phyloP scores from a whole-genome alignment of 441 rosid genomes.

The Rhodomyrtus psidioides region DNA sequence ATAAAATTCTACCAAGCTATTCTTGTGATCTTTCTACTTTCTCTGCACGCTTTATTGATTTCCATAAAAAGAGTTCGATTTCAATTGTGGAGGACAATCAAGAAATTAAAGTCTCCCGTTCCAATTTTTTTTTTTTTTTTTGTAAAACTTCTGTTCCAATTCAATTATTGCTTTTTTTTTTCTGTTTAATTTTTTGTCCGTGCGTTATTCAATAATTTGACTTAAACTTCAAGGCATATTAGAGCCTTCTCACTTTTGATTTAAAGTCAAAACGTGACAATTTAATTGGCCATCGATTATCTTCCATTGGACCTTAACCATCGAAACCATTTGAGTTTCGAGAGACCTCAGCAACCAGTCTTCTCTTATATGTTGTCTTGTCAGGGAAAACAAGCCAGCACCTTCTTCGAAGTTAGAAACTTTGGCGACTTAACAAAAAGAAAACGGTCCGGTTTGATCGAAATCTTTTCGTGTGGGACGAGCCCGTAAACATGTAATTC shows the following conservation, averaged over 20 bases:
- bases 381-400: too few species aligned
- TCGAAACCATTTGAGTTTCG: background rate
- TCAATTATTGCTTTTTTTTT: background rate
- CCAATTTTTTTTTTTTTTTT: too few species aligned
- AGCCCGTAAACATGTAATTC: background rate
- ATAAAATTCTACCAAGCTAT: fast-evolving
- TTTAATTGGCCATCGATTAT: background rate
- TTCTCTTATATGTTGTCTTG: too few species aligned
- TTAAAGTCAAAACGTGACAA: background rate
- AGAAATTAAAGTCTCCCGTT: background rate
- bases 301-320: background rate
- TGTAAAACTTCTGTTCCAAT: fast-evolving
- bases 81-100: too few species aligned
- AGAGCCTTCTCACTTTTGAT: background rate
- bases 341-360: too few species aligned
- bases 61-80: background rate
- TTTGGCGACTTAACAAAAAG: too few species aligned
- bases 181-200: background rate
- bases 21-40: background rate
- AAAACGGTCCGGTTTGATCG: background rate
- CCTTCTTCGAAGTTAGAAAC: background rate
- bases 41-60: background rate
- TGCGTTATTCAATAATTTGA: background rate
- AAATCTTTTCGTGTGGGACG: background rate
- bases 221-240: background rate